phyloP scores from a whole-genome alignment of 2,329 filamentous ascomycete species.

The Aspergillus alliaceus region DNA sequence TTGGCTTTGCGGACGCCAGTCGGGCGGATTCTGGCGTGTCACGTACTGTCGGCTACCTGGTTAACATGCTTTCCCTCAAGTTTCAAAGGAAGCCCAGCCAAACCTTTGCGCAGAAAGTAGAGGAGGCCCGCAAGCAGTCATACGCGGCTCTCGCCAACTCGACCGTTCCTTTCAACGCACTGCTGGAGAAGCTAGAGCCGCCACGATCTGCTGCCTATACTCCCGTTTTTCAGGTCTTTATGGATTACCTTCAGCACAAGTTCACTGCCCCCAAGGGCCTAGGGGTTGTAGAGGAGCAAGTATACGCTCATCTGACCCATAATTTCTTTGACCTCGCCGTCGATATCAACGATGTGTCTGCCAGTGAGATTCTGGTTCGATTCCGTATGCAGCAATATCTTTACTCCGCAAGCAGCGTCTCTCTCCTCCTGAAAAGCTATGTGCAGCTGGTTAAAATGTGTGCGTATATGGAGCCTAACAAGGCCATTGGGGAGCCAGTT shows the following conservation, averaged over 20 bases:
- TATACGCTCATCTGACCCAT: not conserved
- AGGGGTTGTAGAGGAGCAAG: not conserved
- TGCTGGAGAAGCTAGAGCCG: slow-evolving; percentile 47
- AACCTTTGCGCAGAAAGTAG: slow-evolving; percentile 26
- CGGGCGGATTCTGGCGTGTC: too few species aligned
- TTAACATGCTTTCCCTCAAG: too few species aligned
- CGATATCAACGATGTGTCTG: not conserved
- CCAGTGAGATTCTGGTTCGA: not conserved
- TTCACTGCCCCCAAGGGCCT: not conserved
- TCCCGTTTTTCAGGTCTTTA: slow-evolving; percentile 53
- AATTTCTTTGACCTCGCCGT: not conserved
- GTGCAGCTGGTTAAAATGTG: not conserved
- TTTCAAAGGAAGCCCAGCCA: too few species aligned
- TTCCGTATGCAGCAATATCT: not conserved
- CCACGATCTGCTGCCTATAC: slow-evolving; percentile 38
- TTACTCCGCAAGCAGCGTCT: not conserved
- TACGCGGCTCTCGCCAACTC: slow-evolving; percentile 46
- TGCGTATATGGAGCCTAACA: too few species aligned
- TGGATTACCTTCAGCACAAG: slow-evolving; percentile 47
- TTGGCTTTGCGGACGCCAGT: too few species aligned
- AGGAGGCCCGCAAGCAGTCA: slow-evolving; percentile 21
- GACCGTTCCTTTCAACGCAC: slow-evolving; percentile 49
- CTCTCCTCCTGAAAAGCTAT: not conserved
- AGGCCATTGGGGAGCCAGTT: too few species aligned
- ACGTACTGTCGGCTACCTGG: too few species aligned